Evolutionary conservation across 164 flowering plant species (phyloP).

Genomic region (Echeveria elegans): DNA sequence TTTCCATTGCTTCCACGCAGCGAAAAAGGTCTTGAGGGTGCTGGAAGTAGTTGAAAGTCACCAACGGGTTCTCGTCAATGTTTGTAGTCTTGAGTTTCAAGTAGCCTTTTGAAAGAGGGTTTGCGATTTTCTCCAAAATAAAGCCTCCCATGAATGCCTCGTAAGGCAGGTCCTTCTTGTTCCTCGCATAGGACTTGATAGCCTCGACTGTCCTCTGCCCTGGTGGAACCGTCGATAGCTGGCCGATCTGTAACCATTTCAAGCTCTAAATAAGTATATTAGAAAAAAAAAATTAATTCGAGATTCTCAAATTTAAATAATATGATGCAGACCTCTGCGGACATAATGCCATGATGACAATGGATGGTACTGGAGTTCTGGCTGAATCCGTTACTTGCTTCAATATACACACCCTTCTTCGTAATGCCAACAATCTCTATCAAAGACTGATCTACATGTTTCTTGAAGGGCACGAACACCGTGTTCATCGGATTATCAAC

Average conservation of each 20-base stretch:
- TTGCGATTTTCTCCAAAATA: conserved; percentile 61
- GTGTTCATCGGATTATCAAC: conserved; percentile 85
- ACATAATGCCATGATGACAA: conserved; percentile 70
- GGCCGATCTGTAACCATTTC: conserved; percentile 53
- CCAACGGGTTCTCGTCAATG: conserved; percentile 58
- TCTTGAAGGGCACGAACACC: conserved; percentile 52
- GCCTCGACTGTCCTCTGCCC: conserved; percentile 46
- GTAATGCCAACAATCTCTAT: conserved; percentile 96
- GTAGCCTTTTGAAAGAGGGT: conserved; percentile 60
- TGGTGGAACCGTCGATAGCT: conserved; percentile 77
- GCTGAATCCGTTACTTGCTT: conserved; percentile 89
- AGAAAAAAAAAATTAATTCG: background rate
- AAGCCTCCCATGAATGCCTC: conserved; percentile 85
- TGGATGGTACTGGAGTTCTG: conserved; percentile 62
- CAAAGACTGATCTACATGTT: conserved; percentile 51
- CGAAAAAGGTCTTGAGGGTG: conserved; percentile 53
- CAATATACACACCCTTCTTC: conserved; percentile 69
- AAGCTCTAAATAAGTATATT: background rate
- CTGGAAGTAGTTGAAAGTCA: conserved; percentile 91
- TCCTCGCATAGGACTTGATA: conserved; percentile 22
- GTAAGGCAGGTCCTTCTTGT: conserved; percentile 39
- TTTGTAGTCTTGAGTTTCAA: conserved; percentile 46
- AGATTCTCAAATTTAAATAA: background rate
- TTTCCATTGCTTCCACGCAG: conserved; percentile 69
- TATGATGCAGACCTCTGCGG: conserved; percentile 66